These are phyloP conservation scores for Ensete glaucum DNA, from an alignment of 176 grass and related monocot genomes.

Conservation along the genomic window DNA sequence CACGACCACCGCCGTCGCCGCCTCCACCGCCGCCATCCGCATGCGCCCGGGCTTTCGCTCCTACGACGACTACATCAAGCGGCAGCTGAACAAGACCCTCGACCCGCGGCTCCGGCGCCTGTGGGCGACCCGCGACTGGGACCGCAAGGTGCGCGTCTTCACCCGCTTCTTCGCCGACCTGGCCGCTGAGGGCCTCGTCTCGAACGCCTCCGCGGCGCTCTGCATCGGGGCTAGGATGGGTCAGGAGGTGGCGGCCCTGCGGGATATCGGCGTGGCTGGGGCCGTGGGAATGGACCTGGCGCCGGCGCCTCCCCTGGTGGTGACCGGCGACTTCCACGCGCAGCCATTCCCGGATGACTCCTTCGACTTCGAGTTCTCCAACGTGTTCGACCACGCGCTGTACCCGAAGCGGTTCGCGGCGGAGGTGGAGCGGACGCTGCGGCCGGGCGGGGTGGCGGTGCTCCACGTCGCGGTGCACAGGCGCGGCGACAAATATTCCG, in stretches of 20 bases:
- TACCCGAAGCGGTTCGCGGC: slow-evolving; percentile 62
- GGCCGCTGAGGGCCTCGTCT: slow-evolving; percentile 30
- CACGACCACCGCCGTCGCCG: neutral
- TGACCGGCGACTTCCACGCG: slow-evolving; percentile 61
- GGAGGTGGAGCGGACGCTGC: slow-evolving; percentile 76
- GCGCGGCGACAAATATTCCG: slow-evolving; percentile 79
- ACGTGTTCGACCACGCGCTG: slow-evolving; percentile 90
- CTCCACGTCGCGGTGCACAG: slow-evolving; percentile 76
- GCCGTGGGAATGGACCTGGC: slow-evolving; percentile 82
- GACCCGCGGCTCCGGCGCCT: slow-evolving; percentile 69
- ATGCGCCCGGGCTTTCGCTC: slow-evolving; percentile 56
- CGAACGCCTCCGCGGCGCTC: slow-evolving; percentile 56
- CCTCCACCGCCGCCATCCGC: slow-evolving; percentile 26
- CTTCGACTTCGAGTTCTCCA: slow-evolving; percentile 99
- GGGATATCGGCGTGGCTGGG: slow-evolving; percentile 35
- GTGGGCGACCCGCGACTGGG: slow-evolving; percentile 93
- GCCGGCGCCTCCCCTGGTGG: slow-evolving; percentile 65
- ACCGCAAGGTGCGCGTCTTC: slow-evolving; percentile 65
- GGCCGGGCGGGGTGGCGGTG: slow-evolving; percentile 52
- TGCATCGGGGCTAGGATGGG: slow-evolving; percentile 76
- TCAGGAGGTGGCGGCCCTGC: slow-evolving; percentile 57
- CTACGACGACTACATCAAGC: slow-evolving; percentile 82
- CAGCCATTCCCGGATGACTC: slow-evolving; percentile 49
- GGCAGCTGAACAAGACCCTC: slow-evolving; percentile 95
- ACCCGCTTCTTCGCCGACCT: slow-evolving; percentile 37